Evolutionary conservation across 2,329 filamentous ascomycete species (phyloP).

Genomic region (Scorias spongiosa): DNA sequence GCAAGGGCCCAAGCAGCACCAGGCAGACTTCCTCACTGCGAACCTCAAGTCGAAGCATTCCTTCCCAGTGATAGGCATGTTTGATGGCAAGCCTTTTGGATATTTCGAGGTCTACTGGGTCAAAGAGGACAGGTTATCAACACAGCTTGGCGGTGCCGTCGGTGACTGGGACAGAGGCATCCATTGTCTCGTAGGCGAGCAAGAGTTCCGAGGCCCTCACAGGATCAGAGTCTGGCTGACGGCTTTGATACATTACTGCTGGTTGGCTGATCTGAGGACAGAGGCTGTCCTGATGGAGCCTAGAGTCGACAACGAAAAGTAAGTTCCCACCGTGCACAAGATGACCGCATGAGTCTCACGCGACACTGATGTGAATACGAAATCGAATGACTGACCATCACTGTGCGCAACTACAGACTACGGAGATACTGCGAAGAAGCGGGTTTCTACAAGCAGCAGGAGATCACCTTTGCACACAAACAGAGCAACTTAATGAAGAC

Average conservation of each 20-base stretch:
- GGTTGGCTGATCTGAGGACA: constrained; percentile 63
- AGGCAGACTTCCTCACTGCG: constrained; percentile 52
- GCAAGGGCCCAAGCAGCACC: constrained; percentile 39
- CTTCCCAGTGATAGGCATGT: constrained; percentile 83
- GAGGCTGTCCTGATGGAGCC: constrained; percentile 77
- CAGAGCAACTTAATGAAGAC: constrained; percentile 76
- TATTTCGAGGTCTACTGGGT: constrained; percentile 99
- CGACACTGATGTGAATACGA: no score
- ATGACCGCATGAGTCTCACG: no score
- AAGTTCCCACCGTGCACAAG: constrained; percentile 20
- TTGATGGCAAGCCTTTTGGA: constrained; percentile 89
- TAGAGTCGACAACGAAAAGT: constrained; percentile 82
- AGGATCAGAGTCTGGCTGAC: constrained; percentile 68
- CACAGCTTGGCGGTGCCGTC: constrained; percentile 47
- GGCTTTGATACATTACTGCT: constrained; percentile 75
- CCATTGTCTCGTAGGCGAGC: constrained; percentile 79
- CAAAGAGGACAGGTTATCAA: constrained; percentile 71
- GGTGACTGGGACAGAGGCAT: constrained; percentile 77
- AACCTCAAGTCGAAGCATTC: constrained; percentile 56
- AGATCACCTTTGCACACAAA: constrained; percentile 82
- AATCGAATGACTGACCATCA: no score
- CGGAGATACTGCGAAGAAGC: constrained; percentile 53
- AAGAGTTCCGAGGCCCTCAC: constrained; percentile 72
- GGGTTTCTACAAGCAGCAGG: constrained; percentile 76
- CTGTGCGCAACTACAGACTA: constrained; percentile 34